Evolutionary conservation across 139 green algal genomes (phyloP).

Genomic region (Chlamydomonas sphaeroides): DNA sequence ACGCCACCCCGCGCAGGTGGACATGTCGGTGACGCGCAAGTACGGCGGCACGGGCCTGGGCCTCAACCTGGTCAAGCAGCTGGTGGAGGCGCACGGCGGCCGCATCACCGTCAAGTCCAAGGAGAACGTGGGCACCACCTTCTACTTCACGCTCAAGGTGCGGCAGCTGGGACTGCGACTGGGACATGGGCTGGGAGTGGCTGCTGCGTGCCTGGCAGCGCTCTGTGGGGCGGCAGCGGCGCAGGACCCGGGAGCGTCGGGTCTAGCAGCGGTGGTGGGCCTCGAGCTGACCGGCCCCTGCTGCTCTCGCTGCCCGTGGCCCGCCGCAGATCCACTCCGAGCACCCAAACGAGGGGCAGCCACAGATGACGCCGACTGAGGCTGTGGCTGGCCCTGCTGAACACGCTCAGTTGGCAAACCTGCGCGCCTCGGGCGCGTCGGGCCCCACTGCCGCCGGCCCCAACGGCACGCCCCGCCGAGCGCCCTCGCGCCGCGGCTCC

Average conservation of each 20-base stretch:
- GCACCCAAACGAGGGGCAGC: constrained; percentile 37
- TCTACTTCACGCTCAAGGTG: constrained; percentile 70
- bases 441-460: not conserved
- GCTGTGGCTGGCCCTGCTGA: constrained; percentile 6
- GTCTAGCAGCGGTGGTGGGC: too few relatives aligned
- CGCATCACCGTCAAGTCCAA: constrained; percentile 55
- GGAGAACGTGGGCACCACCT: constrained; percentile 60
- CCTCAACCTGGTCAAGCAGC: constrained; percentile 68
- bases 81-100: constrained; percentile 74
- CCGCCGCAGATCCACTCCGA: constrained; percentile 37
- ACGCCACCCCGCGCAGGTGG: constrained; percentile 76
- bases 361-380: constrained; percentile 34
- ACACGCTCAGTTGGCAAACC: constrained; percentile 25
- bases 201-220: too few relatives aligned
- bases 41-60: constrained; percentile 83
- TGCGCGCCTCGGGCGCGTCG: not conserved
- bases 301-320: too few relatives aligned
- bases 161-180: too few relatives aligned
- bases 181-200: not conserved
- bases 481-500: constrained; percentile 31
- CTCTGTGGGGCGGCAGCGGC: too few relatives aligned
- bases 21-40: constrained; percentile 73
- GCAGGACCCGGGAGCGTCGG: too few relatives aligned
- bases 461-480: not conserved
- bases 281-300: too few relatives aligned